A percentile compares a stretch with the other conserved stretches of the same genome.
phyloP scores from a whole-genome alignment of 75 land plant genomes.

The Picea glauca region DNA sequence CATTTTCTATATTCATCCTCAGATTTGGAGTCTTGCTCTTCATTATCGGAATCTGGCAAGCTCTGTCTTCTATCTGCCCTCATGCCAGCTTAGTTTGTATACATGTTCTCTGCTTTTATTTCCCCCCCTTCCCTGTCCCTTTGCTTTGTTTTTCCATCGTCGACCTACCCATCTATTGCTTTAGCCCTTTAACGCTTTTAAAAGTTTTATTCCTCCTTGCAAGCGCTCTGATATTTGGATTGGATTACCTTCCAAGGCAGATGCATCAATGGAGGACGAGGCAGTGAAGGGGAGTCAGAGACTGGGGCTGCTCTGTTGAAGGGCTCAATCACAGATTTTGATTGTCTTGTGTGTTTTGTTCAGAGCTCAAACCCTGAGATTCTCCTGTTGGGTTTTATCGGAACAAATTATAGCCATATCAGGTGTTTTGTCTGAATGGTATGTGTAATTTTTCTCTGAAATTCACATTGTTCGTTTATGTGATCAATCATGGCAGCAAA shows the following conservation, averaged over 20 bases:
- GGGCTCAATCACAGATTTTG: neutral
- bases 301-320: neutral
- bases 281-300: neutral
- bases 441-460: neutral
- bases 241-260: neutral
- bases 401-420: neutral
- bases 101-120: neutral
- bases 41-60: slow-evolving; percentile 3
- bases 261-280: neutral
- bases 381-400: neutral
- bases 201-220: neutral
- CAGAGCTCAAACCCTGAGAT: neutral
- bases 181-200: neutral
- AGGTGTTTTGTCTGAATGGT: slow-evolving; percentile 1
- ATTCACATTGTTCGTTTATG: neutral
- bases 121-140: neutral
- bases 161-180: slow-evolving; percentile 1
- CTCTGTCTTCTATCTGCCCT: neutral
- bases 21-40: neutral
- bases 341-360: neutral
- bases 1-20: neutral
- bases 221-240: neutral
- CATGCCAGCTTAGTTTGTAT: neutral
- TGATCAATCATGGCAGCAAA: neutral
- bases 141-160: neutral